phyloP scores from a whole-genome alignment of 495 filamentous ascomycete genomes.

The Monascus purpureus region DNA sequence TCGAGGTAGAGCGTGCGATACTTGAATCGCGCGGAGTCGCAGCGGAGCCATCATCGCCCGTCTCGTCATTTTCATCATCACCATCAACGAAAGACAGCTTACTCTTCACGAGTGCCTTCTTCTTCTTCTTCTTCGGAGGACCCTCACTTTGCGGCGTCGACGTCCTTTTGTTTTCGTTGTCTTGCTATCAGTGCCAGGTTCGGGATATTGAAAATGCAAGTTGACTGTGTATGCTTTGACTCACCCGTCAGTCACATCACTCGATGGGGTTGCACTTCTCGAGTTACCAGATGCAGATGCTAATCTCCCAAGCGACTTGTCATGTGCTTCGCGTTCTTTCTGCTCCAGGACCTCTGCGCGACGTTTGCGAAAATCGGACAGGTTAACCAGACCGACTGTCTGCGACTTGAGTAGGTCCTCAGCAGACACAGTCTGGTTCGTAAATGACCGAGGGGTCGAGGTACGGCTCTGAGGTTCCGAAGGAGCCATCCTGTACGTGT shows the following conservation, averaged over 20 bases:
- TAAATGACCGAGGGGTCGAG: slow-evolving; percentile 46
- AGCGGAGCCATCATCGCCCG: slow-evolving; percentile 18
- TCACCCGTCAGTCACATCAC: slow-evolving; percentile 41
- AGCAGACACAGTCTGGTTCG: slow-evolving; percentile 62
- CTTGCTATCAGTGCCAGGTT: slow-evolving; percentile 22
- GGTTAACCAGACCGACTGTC: slow-evolving; percentile 83
- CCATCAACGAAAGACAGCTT: slow-evolving; percentile 57
- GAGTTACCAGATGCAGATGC: slow-evolving; percentile 33
- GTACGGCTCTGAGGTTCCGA: slow-evolving; percentile 23
- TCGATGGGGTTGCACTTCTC: slow-evolving; percentile 38
- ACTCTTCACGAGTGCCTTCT: slow-evolving; percentile 45
- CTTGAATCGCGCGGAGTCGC: slow-evolving; percentile 23
- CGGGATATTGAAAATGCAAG: slow-evolving; percentile 1
- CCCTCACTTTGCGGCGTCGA: slow-evolving; percentile 27
- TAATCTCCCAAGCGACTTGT: slow-evolving; percentile 37
- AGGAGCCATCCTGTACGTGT: slow-evolving; percentile 17
- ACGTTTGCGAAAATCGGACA: slow-evolving; percentile 92
- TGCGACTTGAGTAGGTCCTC: slow-evolving; percentile 84
- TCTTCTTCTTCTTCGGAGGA: slow-evolving; percentile 51
- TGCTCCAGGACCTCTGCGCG: slow-evolving; percentile 89
- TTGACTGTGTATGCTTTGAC: slow-evolving; percentile 10
- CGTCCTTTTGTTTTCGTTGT: slow-evolving; percentile 24
- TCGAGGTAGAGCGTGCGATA: slow-evolving; percentile 21
- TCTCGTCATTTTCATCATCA: slow-evolving; percentile 36
- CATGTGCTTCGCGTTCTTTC: slow-evolving; percentile 69